Conservation (phyloP, 2,329 filamentous ascomycete genomes). For the Pseudogymnoascus sp. region DNA sequence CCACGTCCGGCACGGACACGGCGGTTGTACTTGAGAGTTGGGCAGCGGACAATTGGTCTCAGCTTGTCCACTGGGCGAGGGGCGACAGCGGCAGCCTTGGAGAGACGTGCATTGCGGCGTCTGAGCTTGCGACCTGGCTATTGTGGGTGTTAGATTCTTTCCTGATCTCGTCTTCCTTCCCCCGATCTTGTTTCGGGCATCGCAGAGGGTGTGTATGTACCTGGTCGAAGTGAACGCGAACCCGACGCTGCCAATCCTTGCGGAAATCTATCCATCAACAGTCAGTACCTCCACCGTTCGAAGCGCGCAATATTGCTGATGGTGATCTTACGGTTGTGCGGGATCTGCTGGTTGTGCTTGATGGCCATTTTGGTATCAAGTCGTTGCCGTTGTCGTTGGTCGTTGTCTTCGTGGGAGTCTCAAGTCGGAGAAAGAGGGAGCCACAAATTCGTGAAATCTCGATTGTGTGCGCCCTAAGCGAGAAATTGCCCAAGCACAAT, state of each 20-base stretch:
- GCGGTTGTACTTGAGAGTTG: constrained; percentile 98
- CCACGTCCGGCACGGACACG: constrained; percentile 92
- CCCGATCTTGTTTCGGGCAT: constrained; percentile 13
- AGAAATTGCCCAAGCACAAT: constrained; percentile 8
- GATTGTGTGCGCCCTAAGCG: constrained; percentile 7
- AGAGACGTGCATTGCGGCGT: constrained; percentile 81
- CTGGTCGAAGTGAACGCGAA: constrained; percentile 99
- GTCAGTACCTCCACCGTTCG: constrained; percentile 24
- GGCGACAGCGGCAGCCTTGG: constrained; percentile 91
- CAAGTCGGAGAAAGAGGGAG: constrained; percentile 8
- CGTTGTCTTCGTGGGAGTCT: constrained; percentile 7
- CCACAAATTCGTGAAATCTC: constrained; percentile 8
- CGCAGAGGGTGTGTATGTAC: constrained; percentile 46
- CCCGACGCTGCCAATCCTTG: constrained; percentile 99
- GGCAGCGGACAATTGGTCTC: constrained; percentile 93
- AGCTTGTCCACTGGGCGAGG: constrained; percentile 96
- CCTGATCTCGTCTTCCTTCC: constrained; percentile 18
- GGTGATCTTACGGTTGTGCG: constrained; percentile 74
- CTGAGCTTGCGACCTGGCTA: constrained; percentile 94
- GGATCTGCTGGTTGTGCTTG: constrained; percentile 99
- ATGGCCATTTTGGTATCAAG: constrained; percentile 55
- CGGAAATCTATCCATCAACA: constrained; percentile 66
- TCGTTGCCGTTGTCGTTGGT: constrained; percentile 9
- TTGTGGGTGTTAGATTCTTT: constrained; percentile 24
- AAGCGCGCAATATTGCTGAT: constrained; percentile 21